These are phyloP conservation scores for Rhizopus arrhizus DNA, from an alignment of 371 early-diverging fungal genomes.

Conservation along the genomic window DNA sequence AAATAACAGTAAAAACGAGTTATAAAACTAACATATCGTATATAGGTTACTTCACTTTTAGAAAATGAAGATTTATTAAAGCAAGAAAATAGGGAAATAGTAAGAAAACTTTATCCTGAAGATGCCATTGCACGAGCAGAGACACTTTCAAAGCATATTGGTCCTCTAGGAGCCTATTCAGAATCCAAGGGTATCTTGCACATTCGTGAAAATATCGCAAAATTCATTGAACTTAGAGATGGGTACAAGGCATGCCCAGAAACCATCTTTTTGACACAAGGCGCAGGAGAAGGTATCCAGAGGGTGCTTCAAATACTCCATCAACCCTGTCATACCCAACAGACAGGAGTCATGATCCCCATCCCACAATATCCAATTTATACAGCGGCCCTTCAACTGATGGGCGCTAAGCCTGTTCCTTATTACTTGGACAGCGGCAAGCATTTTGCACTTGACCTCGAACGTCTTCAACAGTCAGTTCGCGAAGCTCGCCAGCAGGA, in stretches of 20 bases:
- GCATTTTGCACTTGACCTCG: constrained; percentile 75
- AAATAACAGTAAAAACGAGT: not conserved
- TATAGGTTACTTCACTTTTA: constrained; percentile 77
- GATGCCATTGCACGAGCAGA: constrained; percentile 88
- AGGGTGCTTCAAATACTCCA: constrained; percentile 79
- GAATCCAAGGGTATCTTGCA: constrained; percentile 90
- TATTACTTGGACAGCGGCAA: constrained; percentile 86
- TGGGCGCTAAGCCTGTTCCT: constrained; percentile 77
- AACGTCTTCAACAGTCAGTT: constrained; percentile 61
- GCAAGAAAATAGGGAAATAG: constrained; percentile 49
- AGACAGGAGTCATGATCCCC: constrained; percentile 96
- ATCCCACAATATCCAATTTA: constrained; percentile 98
- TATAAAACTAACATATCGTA: not conserved
- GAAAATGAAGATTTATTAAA: constrained; percentile 85
- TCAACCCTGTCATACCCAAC: constrained; percentile 38
- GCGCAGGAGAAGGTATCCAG: constrained; percentile 86
- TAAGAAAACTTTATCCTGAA: constrained; percentile 66
- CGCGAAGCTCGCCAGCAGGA: constrained; percentile 63
- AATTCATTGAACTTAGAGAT: constrained; percentile 83
- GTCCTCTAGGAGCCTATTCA: constrained; percentile 89
- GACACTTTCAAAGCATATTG: constrained; percentile 63
- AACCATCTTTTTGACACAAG: constrained; percentile 87
- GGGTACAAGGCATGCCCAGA: constrained; percentile 70
- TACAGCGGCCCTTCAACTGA: constrained; percentile 83
- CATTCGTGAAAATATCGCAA: constrained; percentile 85